These are phyloP conservation scores for Podaxis sp. DNA, from an alignment of 768 basidiomycete genomes.

Conservation along the genomic window DNA sequence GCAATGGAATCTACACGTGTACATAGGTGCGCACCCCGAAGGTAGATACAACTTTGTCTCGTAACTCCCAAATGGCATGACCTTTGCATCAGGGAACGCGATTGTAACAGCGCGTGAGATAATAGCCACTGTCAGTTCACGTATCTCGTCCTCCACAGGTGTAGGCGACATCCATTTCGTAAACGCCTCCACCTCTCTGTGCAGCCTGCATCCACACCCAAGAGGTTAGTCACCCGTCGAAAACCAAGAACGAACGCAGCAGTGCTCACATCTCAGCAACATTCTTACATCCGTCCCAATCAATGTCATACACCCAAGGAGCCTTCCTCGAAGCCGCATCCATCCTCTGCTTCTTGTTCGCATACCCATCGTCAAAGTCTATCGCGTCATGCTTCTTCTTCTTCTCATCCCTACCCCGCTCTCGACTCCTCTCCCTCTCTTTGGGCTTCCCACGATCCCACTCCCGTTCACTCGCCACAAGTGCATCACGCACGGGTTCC, in stretches of 20 bases:
- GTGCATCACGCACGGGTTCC: conserved; percentile 7
- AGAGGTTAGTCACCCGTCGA: conserved; percentile 14
- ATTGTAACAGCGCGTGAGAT: conserved; percentile 63
- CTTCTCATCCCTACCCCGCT: conserved; percentile 16
- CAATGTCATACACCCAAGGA: conserved; percentile 70
- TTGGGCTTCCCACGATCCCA: conserved; percentile 35
- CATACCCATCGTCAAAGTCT: conserved; percentile 48
- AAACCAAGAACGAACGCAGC: neutral
- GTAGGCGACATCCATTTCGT: conserved; percentile 87
- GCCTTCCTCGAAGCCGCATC: conserved; percentile 53
- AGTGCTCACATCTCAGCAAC: conserved; percentile 65
- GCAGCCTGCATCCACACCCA: conserved; percentile 52
- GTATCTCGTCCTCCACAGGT: conserved; percentile 79
- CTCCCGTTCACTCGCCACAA: conserved; percentile 28
- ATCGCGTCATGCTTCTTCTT: conserved; percentile 25
- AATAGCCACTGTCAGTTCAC: conserved; percentile 65
- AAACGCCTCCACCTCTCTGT: conserved; percentile 85
- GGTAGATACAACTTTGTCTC: conserved; percentile 94
- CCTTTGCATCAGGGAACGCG: conserved; percentile 76
- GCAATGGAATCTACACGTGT: conserved; percentile 10
- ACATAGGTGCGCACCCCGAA: conserved; percentile 60
- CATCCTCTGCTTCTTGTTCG: conserved; percentile 50
- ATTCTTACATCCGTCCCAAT: conserved; percentile 73
- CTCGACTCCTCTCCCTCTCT: conserved; percentile 19
- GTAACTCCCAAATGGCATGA: conserved; percentile 89